Conservation (phyloP, 2,329 filamentous ascomycete species). For the Xylaria sp. region DNA sequence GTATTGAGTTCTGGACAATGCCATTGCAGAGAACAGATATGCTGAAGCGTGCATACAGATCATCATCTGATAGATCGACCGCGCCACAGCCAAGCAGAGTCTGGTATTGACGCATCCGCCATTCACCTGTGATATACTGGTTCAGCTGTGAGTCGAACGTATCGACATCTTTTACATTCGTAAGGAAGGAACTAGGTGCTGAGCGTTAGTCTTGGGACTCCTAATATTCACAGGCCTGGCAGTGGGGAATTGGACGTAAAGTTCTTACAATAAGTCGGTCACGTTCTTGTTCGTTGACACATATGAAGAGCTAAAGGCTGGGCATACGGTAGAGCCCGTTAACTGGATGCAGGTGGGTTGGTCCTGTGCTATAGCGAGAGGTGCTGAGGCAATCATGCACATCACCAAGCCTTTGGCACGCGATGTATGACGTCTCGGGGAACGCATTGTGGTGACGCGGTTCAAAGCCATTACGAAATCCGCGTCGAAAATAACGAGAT, state of each 20-base stretch:
- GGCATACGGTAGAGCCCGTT: conserved; percentile 43
- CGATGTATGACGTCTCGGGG: conserved; percentile 25
- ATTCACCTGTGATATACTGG: conserved; percentile 75
- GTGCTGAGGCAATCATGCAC: conserved; percentile 33
- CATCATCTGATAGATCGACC: conserved; percentile 76
- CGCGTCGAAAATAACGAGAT: conserved; percentile 1
- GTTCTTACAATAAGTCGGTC: conserved; percentile 37
- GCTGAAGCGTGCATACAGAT: conserved; percentile 91
- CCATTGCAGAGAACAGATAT: conserved; percentile 91
- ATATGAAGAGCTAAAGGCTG: conserved; percentile 46
- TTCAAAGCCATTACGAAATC: conserved; percentile 27
- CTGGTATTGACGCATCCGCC: conserved; percentile 82
- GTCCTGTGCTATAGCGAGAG: conserved; percentile 34
- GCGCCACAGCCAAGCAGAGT: conserved; percentile 78
- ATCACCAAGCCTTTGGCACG: conserved; percentile 27
- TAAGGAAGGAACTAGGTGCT: conserved; percentile 75
- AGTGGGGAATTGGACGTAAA: conserved; percentile 22
- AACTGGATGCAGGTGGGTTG: conserved; percentile 44
- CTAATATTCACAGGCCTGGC: background rate
- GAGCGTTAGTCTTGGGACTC: conserved; percentile 16
- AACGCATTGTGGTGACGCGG: conserved; percentile 13
- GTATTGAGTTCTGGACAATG: conserved; percentile 87
- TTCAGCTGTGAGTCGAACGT: conserved; percentile 80
- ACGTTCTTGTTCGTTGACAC: conserved; percentile 44
- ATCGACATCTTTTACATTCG: conserved; percentile 74